Percentiles rank a stretch among this genome's conserved stretches.
Conservation (phyloP, 352 stramenopile species). For the Globisporangium middletonii region DNA sequence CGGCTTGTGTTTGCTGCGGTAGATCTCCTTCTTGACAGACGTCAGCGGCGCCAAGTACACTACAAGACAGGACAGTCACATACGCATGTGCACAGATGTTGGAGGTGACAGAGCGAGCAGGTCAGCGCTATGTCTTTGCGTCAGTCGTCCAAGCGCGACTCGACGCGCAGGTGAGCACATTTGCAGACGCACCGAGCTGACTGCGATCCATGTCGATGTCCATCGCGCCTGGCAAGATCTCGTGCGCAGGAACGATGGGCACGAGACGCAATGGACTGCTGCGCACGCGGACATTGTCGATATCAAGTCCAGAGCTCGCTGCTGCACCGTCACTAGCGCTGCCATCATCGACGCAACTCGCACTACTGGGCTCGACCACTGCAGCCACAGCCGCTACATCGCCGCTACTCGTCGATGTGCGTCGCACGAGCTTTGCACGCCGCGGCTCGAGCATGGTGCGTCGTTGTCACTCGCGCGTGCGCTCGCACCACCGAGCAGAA, state of each 20-base stretch:
- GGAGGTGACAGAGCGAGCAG: no score
- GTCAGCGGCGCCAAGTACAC: constrained; percentile 34
- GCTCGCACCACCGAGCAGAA: background rate
- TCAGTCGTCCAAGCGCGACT: background rate
- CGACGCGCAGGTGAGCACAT: background rate
- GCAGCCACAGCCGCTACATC: background rate
- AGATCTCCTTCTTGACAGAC: constrained; percentile 36
- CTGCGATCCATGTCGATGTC: constrained; percentile 22
- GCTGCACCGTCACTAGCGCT: background rate
- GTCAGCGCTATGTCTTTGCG: no score
- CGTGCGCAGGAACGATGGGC: constrained; percentile 21
- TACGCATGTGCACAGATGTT: no score
- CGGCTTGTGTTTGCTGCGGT: constrained; percentile 26
- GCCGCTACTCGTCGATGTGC: background rate
- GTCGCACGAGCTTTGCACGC: background rate
- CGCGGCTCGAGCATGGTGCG: background rate
- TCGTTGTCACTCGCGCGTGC: background rate
- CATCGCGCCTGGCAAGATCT: constrained; percentile 15
- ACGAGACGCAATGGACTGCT: constrained; percentile 5
- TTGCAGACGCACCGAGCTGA: constrained; percentile 22
- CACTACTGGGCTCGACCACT: background rate
- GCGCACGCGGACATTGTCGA: background rate
- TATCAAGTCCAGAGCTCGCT: no score
- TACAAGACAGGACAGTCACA: constrained; percentile 3
- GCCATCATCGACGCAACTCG: background rate